Base-by-base conservation (phyloP, 2,329 filamentous ascomycete species). In the Exophiala viscosa region DNA sequence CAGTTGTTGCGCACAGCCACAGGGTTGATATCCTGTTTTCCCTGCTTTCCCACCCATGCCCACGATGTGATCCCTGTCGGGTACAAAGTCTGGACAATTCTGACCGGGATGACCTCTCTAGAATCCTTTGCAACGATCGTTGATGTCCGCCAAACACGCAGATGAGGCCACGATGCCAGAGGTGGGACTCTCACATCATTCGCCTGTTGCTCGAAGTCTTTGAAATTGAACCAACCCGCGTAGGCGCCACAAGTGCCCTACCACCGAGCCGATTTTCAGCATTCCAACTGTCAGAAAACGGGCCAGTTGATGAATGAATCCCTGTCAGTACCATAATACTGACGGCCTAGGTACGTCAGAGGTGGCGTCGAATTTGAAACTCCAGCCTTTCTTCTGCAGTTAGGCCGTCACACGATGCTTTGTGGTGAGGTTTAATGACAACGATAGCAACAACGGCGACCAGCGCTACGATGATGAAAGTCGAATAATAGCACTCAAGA, bases 21-120 rank as follows among this genome's bases (percentile, higher is more conserved):
- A 46, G 48, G 52, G 52, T 39, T 43, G 41, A 43, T 53, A 48
- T 53, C 56, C 46, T 52, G 55, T 32, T 52, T 56, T 55, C 45
- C 39, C 17, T 42, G 44, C 40, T 45, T 55, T 53, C 28, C 36
- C 7, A 20, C 42, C 48, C 44, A 18, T 13, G 13, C 42, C 43
- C 41, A 39, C 51, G 43, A 20, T 47, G 50, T 53, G 31, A 41
- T 18, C 14, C 13, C 15, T 28, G 13, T 42, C 35, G 11, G 36
- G 31, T 10, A 39, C 33, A 11, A 45, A 28, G 45, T 52, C 47
- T 54, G 35, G 55, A 49, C 51, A 44, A 13, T 17, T 6, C 6
- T 32, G 44, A 51, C 55, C n/a, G 34, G 55, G 55, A 15, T 54
- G 5, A 14, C 14, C 15, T 38, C 20, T 28, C 33, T 35, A 17